phyloP scores from a whole-genome alignment of 78 protist species.

The Diacronema lutheri region DNA sequence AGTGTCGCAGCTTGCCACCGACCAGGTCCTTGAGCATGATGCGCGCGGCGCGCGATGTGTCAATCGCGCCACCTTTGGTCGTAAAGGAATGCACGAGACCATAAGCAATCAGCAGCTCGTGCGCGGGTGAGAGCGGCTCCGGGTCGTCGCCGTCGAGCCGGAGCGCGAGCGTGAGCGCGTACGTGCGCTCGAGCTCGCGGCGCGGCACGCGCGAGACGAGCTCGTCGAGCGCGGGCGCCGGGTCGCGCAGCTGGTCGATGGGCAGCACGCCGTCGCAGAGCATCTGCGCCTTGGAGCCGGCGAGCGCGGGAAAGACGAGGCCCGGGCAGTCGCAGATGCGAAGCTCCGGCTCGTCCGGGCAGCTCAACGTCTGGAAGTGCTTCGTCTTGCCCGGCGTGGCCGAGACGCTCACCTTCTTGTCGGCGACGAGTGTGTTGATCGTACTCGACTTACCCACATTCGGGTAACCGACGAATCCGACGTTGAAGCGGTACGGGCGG shows the following conservation, averaged over 20 bases:
- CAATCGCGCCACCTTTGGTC: slow-evolving; percentile 68
- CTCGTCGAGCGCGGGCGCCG: background rate
- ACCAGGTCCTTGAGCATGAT: slow-evolving; percentile 72
- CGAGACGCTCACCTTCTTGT: slow-evolving; percentile 84
- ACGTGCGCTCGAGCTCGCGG: background rate
- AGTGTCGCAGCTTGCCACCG: slow-evolving; percentile 27
- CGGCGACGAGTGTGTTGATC: slow-evolving; percentile 85
- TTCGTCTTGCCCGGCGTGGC: slow-evolving; percentile 98
- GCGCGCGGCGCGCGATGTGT: slow-evolving; percentile 58
- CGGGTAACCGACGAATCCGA: slow-evolving; percentile 97
- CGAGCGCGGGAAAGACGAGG: slow-evolving; percentile 90
- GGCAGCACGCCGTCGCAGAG: slow-evolving; percentile 90
- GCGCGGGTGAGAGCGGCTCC: background rate
- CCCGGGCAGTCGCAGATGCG: slow-evolving; percentile 97
- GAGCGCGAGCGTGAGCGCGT: background rate
- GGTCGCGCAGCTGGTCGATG: slow-evolving; percentile 84
- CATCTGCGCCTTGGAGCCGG: slow-evolving; percentile 77
- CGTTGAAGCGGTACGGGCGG: background rate
- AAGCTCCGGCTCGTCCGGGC: slow-evolving; percentile 47
- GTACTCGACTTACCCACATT: slow-evolving; percentile 96
- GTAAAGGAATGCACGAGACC: slow-evolving; percentile 39
- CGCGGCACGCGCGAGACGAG: background rate
- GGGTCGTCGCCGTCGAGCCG: background rate
- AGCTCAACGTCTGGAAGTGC: slow-evolving; percentile 93
- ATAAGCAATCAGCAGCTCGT: background rate